Evolutionary conservation across 2,329 filamentous ascomycete species (phyloP), one percentile per base, ranked within the genome.

Genomic region (Tolypocladium tropicale): DNA sequence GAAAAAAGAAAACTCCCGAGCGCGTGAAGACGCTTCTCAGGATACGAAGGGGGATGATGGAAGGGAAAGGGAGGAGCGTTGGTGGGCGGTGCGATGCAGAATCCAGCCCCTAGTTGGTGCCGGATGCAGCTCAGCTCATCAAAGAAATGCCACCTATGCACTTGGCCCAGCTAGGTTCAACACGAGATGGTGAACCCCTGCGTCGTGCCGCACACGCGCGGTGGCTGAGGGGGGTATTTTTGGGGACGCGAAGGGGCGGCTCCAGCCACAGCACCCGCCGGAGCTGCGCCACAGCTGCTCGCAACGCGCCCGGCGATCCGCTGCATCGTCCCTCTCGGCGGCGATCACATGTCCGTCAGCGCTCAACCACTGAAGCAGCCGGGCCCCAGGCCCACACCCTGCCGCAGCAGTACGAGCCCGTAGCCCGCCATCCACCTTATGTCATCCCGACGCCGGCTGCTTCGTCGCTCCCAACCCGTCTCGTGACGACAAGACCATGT

Each of bases 1-100:
- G 56, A 60, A 59, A 57, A 59, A 56, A 28, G 55, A 59, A 53
- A n/a, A n/a, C n/a, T n/a, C 28, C 46, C 28, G 28, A 32, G 46
- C 7, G 33, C 50, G 50, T 49, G 30, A 53, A 49, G 57, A 63
- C 57, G 59, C 56, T 58, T n/a, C 51, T 39, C 51, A 25, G 51
- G 34, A 37, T 5, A 41, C n/a, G 43, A 18, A 25, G 10, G 54
- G 43, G 21, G 51, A 12, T 12, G 21, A 32, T 25, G 39, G 28
- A 32, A 16, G 33, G 21, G n/a, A n/a, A n/a, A n/a, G n/a, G 49
- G 50, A n/a, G n/a, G n/a, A 25, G 21, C 1, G 37, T 16, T 49
- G 28, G 46, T 33, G 10, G 46, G 49, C 28, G 34, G 49, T 46
- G 36, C n/a, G 50, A n/a, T 28, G 41, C 37, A 52, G 59, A 54